Conservation (phyloP, 257 asterid species). For the Nicotiana otophora region DNA sequence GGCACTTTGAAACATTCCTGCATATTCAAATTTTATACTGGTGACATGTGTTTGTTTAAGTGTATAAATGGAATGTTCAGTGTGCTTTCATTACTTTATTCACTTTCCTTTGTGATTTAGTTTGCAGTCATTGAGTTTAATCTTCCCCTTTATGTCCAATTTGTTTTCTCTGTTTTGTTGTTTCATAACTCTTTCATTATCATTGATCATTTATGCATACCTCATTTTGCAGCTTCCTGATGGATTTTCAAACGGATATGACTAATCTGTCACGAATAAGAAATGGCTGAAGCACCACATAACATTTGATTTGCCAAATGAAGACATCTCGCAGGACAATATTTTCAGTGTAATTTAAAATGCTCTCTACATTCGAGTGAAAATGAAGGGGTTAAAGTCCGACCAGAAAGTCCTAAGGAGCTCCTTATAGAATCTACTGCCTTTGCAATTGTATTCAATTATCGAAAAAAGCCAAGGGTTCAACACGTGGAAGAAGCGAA, state of each 20-base stretch:
- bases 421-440: conserved; percentile 10
- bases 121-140: neutral
- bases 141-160: neutral
- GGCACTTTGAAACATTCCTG: too few species aligned
- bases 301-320: too few species aligned
- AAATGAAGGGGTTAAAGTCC: conserved; percentile 1
- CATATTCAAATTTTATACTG: too few species aligned
- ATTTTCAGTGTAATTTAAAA: neutral
- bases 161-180: neutral
- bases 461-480: conserved; percentile 9
- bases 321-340: neutral
- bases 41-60: too few species aligned
- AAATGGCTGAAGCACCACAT: too few species aligned
- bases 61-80: too few species aligned
- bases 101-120: neutral
- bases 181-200: neutral
- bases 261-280: too few species aligned
- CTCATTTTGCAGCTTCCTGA: conserved; percentile 2
- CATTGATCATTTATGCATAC: neutral
- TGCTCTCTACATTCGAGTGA: neutral
- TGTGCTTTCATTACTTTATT: neutral
- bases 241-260: neutral
- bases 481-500: neutral
- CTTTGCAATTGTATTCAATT: conserved; percentile 11
- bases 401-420: neutral